Evolutionary conservation across 306 rosid genomes (phyloP), one percentile per base, ranked within the genome.

Genomic region (Malus fusca): DNA sequence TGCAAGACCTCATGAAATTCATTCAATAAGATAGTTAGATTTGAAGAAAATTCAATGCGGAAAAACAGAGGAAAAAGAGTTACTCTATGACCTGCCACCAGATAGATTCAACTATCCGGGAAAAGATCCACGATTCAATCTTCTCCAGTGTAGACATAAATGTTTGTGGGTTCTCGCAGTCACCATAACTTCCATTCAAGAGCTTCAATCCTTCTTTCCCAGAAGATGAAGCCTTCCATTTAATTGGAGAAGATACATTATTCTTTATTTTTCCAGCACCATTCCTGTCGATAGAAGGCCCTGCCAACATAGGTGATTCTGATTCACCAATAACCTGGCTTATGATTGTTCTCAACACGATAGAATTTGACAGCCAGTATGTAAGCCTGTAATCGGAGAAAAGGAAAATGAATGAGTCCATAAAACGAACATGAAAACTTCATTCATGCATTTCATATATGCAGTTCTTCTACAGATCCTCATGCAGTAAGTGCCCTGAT

Each of bases 51-150:
- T 52, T 69, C 31, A 63, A 62, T 51, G 71, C 52, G 61, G 17
- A 18, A 60, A 66, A 25, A 26, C 40, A 59, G 75, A 68, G 44
- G 51, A 75, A 40, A 40, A 67, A 51, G 40, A 73, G 35, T 56
- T 37, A 30, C 72, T 37, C 65, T 18, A 40, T 69, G 72, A 92
- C 99, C 99, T 95, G 99, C 99, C 99, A 95, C 99, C 99, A 95
- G 76, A 92, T 84, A 79, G 97, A 95, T 81, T 95, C 99, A 75
- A 95, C 89, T 60, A 95, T 87, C 58, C 98, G 93, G 48, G 97
- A 90, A 86, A 95, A 95, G 83, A 92, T 89, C 99, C 99, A 95
- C 37, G 89, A 85, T 84, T 95, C 99, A 72, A 92, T 74, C 84
- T 92, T 95, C 84, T 88, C 97, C 73, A 95, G 82, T 64, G 93